phyloP scores from a whole-genome alignment of 306 rosid species.

The Begonia fuchsioides region DNA sequence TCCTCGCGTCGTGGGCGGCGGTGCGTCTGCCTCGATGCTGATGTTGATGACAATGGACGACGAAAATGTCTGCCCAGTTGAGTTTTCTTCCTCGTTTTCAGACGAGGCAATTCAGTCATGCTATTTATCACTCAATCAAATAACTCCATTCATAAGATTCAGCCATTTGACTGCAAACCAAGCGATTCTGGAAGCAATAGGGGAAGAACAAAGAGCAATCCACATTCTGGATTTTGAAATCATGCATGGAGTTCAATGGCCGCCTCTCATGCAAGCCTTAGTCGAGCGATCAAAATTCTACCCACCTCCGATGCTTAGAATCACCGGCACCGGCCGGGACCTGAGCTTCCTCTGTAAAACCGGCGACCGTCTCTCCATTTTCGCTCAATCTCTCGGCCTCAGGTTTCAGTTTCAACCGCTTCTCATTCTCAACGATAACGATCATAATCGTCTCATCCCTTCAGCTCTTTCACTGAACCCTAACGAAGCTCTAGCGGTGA shows the following conservation, averaged over 20 bases:
- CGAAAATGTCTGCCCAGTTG: not conserved
- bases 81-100: not conserved
- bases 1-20: not conserved
- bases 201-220: slow-evolving; percentile 17
- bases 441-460: slow-evolving; percentile 8
- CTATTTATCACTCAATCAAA: slow-evolving; percentile 34
- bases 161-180: slow-evolving; percentile 41
- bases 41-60: not conserved
- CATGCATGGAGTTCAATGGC: slow-evolving; percentile 52
- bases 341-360: slow-evolving; percentile 22
- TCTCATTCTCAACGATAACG: slow-evolving; percentile 7
- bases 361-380: slow-evolving; percentile 30
- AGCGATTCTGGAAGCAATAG: slow-evolving; percentile 38
- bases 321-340: slow-evolving; percentile 36
- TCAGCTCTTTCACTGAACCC: slow-evolving; percentile 12
- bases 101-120: slow-evolving; percentile 19
- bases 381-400: slow-evolving; percentile 36
- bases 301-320: slow-evolving; percentile 31
- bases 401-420: slow-evolving; percentile 35
- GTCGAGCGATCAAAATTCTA: slow-evolving; percentile 19
- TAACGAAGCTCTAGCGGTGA: slow-evolving; percentile 34
- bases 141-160: slow-evolving; percentile 39
- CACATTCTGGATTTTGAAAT: slow-evolving; percentile 43
- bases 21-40: slow-evolving; percentile 1
- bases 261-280: slow-evolving; percentile 49